Conservation (phyloP, 2,329 filamentous ascomycete genomes). For the Colletotrichum limetticola region DNA sequence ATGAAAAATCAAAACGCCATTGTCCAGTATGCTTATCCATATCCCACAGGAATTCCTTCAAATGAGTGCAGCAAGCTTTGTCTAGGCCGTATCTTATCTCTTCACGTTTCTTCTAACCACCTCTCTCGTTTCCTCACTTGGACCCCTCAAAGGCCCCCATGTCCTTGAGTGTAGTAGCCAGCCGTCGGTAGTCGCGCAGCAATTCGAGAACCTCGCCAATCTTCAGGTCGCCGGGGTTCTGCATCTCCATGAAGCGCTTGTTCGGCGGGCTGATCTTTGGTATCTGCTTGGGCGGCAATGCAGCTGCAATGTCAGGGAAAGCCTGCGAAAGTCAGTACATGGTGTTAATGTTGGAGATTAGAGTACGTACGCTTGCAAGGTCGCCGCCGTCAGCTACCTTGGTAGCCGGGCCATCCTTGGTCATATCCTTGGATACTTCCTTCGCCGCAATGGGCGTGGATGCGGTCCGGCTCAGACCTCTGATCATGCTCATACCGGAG, state of each 20-base stretch:
- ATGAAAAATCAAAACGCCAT: slow-evolving; percentile 20
- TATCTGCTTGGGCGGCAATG: slow-evolving; percentile 64
- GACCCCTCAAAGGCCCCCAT: slow-evolving; percentile 67
- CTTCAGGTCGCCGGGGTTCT: slow-evolving; percentile 76
- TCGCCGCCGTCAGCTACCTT: slow-evolving; percentile 63
- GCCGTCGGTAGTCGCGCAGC: slow-evolving; percentile 77
- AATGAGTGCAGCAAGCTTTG: slow-evolving; percentile 4
- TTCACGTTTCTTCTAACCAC: neutral
- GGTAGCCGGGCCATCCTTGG: slow-evolving; percentile 8
- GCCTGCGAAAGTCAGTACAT: slow-evolving; percentile 52
- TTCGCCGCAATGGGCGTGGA: slow-evolving; percentile 51
- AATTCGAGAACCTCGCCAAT: slow-evolving; percentile 80
- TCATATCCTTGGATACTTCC: slow-evolving; percentile 27
- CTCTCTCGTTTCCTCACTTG: slow-evolving; percentile 40
- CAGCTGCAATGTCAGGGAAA: slow-evolving; percentile 68
- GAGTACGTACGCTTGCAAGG: slow-evolving; percentile 62
- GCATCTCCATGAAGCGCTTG: slow-evolving; percentile 77
- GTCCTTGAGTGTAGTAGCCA: slow-evolving; percentile 73
- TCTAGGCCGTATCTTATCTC: neutral
- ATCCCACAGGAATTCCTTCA: neutral
- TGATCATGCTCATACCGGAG: slow-evolving; percentile 77
- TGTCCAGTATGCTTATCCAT: slow-evolving; percentile 26
- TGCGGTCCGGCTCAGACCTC: slow-evolving; percentile 75
- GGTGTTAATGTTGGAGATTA: neutral
- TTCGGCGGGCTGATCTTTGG: slow-evolving; percentile 73